Percentiles rank a stretch among this genome's conserved stretches.
phyloP scores from a whole-genome alignment of 495 filamentous ascomycete genomes.

The Penicillium alfredii region DNA sequence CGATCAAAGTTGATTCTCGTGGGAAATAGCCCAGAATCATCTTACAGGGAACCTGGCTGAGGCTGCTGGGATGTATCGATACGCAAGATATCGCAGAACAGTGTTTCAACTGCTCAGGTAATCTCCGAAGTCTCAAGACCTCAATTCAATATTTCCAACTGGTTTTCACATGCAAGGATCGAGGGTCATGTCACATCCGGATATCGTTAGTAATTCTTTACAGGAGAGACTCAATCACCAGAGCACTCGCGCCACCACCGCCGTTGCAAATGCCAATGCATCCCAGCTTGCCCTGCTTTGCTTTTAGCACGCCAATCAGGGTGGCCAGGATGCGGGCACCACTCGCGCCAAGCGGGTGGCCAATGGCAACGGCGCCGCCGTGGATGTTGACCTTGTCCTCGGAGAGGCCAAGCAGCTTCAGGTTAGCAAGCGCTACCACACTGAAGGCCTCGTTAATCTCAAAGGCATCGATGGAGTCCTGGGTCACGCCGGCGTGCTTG shows the following conservation, averaged over 20 bases:
- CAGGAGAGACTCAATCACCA: conserved; percentile 68
- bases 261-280: conserved; percentile 97
- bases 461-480: conserved; percentile 77
- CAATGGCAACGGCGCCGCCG: conserved; percentile 91
- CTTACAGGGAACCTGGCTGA: no score
- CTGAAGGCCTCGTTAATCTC: conserved; percentile 99
- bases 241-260: conserved; percentile 85
- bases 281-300: conserved; percentile 88
- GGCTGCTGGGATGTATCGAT: no score
- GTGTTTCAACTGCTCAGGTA: no score
- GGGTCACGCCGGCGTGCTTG: conserved; percentile 76
- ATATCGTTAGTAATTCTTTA: conserved; percentile 25
- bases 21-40: no score
- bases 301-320: conserved; percentile 77
- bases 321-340: conserved; percentile 93
- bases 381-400: conserved; percentile 92
- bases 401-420: conserved; percentile 74
- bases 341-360: conserved; percentile 88
- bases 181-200: conserved; percentile 25
- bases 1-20: no score
- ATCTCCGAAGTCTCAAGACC: no score
- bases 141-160: conserved; percentile 7
- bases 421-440: conserved; percentile 91
- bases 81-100: no score
- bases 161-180: conserved; percentile 11